phyloP scores from a whole-genome alignment of 140 eudicot genomes.

The Ambrosia hybrid region DNA sequence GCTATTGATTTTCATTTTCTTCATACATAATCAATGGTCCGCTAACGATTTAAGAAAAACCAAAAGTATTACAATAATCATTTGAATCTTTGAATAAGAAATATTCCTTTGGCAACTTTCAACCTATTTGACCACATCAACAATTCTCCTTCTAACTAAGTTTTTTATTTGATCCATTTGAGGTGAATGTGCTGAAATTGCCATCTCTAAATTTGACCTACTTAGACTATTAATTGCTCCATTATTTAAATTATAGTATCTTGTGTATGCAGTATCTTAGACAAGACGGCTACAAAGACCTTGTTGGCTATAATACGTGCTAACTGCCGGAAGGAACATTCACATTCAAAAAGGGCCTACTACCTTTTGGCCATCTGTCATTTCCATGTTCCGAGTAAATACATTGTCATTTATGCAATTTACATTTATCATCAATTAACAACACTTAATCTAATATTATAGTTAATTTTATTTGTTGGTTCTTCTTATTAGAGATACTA shows the following conservation, averaged over 20 bases:
- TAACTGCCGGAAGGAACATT: conserved; percentile 22
- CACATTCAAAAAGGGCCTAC: background rate
- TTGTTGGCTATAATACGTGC: conserved; percentile 29
- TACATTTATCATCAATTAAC: conserved; percentile 1
- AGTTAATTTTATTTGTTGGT: conserved; percentile 4
- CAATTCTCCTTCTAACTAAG: too few relatives aligned
- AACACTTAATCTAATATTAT: conserved; percentile 8
- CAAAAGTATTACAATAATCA: background rate
- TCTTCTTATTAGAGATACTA: conserved; percentile 18
- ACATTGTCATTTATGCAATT: background rate
- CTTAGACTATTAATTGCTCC: background rate
- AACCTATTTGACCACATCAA: too few relatives aligned
- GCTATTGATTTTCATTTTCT: too few relatives aligned
- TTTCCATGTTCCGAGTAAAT: conserved; percentile 22
- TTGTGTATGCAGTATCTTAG: background rate
- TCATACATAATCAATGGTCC: too few relatives aligned
- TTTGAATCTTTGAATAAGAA: too few relatives aligned
- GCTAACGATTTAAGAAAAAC: too few relatives aligned
- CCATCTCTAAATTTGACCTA: background rate
- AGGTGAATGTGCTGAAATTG: background rate
- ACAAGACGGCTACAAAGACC: conserved; percentile 23
- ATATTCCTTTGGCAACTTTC: background rate
- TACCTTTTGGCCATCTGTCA: conserved; percentile 12
- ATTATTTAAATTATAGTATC: background rate
- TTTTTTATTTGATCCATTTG: background rate